phyloP scores from a whole-genome alignment of 2,329 filamentous ascomycete genomes.

The Colletotrichum liriopes region DNA sequence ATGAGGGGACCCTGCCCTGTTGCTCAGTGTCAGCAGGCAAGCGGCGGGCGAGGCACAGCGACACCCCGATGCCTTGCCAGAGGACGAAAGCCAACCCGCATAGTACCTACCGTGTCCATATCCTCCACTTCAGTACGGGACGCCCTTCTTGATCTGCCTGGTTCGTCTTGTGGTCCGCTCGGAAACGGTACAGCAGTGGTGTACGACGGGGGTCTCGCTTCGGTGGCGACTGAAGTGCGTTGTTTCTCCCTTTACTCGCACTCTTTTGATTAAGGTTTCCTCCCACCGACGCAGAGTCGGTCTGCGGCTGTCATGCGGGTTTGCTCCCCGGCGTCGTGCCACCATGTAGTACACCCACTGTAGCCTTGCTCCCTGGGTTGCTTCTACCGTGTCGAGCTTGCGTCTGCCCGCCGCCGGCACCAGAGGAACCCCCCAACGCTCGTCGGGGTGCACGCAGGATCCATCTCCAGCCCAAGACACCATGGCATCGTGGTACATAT shows the following conservation, averaged over 20 bases:
- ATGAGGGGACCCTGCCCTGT: background rate
- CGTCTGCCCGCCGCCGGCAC: background rate
- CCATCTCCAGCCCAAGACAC: slow-evolving; percentile 1
- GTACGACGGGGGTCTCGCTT: background rate
- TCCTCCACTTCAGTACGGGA: background rate
- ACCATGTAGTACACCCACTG: background rate
- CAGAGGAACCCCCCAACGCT: background rate
- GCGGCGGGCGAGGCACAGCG: slow-evolving; percentile 3
- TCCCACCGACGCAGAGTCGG: slow-evolving; percentile 1
- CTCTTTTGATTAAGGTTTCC: background rate
- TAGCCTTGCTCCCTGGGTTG: background rate
- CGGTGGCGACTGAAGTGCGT: background rate
- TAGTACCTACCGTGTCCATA: background rate
- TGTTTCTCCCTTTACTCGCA: background rate
- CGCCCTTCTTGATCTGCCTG: background rate
- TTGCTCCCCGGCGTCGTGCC: background rate
- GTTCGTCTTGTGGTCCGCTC: background rate
- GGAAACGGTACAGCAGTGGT: background rate
- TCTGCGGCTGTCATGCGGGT: slow-evolving; percentile 15
- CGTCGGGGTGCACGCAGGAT: slow-evolving; percentile 35
- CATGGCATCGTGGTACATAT: background rate
- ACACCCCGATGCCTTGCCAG: background rate
- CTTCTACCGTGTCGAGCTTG: background rate
- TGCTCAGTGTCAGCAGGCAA: background rate
- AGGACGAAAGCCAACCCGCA: background rate